Evolutionary conservation across 805 yeast species (phyloP), one percentile per base, ranked within the genome.

Genomic region (Hemisphaericaspora nanyangensis): DNA sequence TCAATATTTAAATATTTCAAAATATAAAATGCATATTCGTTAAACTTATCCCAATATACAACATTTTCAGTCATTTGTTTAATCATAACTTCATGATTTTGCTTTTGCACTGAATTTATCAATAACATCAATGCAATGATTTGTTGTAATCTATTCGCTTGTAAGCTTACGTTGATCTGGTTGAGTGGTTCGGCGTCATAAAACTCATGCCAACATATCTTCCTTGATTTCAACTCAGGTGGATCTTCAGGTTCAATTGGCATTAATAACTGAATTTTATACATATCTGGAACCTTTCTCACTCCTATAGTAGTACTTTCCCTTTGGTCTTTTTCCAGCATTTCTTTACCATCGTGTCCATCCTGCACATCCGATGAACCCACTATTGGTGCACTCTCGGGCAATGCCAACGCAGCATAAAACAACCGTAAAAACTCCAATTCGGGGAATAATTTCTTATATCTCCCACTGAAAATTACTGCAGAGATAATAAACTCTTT

Each of bases 51-150:
- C 77, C 81, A 75, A 5, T 61, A 50, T 3, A 45, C 38, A 29
- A 63, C 55, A 33, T 49, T 52, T 2, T 48, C 44, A 2, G 46
- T 43, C 29, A 56, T 50, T 12, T 46, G 49, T 24, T 41, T 44
- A 26, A 40, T 68, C 67, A 60, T 65, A 52, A 37, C 54, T 64
- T 53, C 58, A 56, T 46, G 38, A 44, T 50, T 40, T 42, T 51
- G 26, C 39, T 39, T 37, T 42, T 50, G 41, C 5, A 69, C 47
- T 7, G 76, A 64, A 1, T 69, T 58, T 2, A 78, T 49, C 0
- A 75, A 45, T 24, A 84, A 60, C 16, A 74, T 43, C 43, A 82
- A 72, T 0, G 82, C 63, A 8, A 82, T 37, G 2, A 83, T 34
- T 5, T 63, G 62, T 3, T 64, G 57, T 24, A 82, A 42, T 5